Evolutionary conservation across 805 yeast species (phyloP), one percentile per base, ranked within the genome.

Genomic region (Teunomyces gatunensis): DNA sequence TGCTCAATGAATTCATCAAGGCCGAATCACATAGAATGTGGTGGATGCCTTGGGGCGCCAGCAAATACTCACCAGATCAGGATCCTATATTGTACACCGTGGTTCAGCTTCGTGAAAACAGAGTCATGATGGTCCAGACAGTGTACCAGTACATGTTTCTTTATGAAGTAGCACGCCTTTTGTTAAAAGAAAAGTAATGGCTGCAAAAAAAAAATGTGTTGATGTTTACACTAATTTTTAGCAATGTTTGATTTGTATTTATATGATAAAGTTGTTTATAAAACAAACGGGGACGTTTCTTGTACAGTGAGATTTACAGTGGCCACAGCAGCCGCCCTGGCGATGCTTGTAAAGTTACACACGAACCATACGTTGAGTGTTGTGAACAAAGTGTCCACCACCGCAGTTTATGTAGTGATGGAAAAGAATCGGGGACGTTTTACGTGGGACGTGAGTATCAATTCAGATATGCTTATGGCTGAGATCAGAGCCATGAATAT

Each of bases 71-170:
- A 11, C 15, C 20, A 11, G 33, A 32, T 11, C 44, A 37, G 12
- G 75, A 71, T 46, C 61, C 67, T 3, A 60, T 72, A 5, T 56
- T 47, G 34, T 58, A 58, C 10, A 57, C 63, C 2, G 70, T 71
- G 6, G 43, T 50, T 35, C 54, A 51, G 29, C 48, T 73, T 33
- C 53, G 78, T 27, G 57, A 56, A 21, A 55, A 61, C 20, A 57
- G 78, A 42, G 64, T 71, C 66, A 67, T 71, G 75, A 71, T 73
- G 77, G 72, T 73, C 1, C 78, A 73, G 55, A 73, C 77, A 1
- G 55, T 60, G 7, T 58, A 63, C 44, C 78, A 73, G 53, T 70
- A 59, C 45, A 42, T 48, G 20, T 71, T 66, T 47, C 59, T 73
- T n/a, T 71, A 71, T 44, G 66, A 62, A n/a, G 58, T 52, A 37